Evolutionary conservation across 192 early-diverging fungal genomes (phyloP), one percentile per base, ranked within the genome.

Genomic region (Lunasporangiospora selenospora): DNA sequence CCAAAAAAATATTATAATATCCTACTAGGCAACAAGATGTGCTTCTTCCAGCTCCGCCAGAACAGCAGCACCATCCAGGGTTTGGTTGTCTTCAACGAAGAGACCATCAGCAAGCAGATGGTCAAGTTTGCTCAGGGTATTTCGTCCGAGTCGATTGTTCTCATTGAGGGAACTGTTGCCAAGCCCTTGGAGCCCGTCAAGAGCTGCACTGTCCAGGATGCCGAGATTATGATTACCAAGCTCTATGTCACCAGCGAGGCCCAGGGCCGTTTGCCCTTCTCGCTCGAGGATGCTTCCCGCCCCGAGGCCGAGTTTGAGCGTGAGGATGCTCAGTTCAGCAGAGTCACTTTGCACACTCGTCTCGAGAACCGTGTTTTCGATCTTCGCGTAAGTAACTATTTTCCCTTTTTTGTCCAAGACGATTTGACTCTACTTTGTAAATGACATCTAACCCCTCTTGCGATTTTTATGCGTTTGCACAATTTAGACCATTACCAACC

Each of bases 341-440:
- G 87, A 37, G 93, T 99, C 42, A 84, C 79, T 36, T 80, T 98
- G 51, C 91, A 93, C 76, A 99, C 96, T 32, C 90, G 96, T 41
- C 86, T 99, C 39, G 87, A 99, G 87, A 90, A 96, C 86, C 90
- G 97, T 40, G 87, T 96, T 30, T 84, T 97, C 54, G 97, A 99
- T 73, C 81, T 99, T 54, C 85, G 97, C 56, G 89, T 91, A 73
- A 71, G 85, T 75, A 29, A 6, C 26, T 24, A 6, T 15, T 31
- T 8, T 33, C 32, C 23, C 30, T 47, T 3, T 29, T 18, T 21
- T 33, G 18, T 13, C 29, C 1, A 34, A 9, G 33, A 3, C 33
- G 10, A 16, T 15, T 53, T 39, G 24, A 53, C 16, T 19, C 1
- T 13, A 2, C 19, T 18, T 8, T 45, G 9, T 18, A 9, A 3